phyloP scores from a whole-genome alignment of 179 eudicot genomes.

The Gypsophila paniculata region DNA sequence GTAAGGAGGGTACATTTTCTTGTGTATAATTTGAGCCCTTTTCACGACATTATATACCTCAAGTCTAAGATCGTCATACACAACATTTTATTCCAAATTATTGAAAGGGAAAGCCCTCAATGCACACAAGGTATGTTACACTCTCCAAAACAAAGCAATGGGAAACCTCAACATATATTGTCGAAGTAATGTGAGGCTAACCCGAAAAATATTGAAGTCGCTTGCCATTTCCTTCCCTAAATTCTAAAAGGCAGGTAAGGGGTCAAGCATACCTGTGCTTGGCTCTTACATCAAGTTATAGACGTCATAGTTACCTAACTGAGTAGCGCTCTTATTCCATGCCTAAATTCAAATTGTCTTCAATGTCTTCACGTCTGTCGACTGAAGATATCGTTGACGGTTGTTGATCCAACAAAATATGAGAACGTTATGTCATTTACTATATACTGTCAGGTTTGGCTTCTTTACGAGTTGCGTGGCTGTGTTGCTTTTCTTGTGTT shows the following conservation, averaged over 20 bases:
- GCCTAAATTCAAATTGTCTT: not conserved
- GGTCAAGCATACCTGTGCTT: slow-evolving; percentile 30
- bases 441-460: slow-evolving; percentile 30
- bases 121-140: not conserved
- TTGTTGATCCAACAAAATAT: slow-evolving; percentile 8
- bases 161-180: too few relatives aligned
- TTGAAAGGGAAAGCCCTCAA: not conserved
- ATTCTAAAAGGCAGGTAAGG: slow-evolving; percentile 30
- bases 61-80: too few relatives aligned
- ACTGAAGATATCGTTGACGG: slow-evolving; percentile 4
- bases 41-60: not conserved
- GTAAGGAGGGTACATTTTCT: not conserved
- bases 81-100: slow-evolving; percentile 10
- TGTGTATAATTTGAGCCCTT: not conserved
- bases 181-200: slow-evolving; percentile 7
- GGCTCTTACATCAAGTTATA: slow-evolving; percentile 27
- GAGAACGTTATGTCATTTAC: slow-evolving; percentile 15
- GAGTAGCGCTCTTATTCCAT: slow-evolving; percentile 21
- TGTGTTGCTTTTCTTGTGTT: not conserved
- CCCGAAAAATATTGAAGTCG: slow-evolving; percentile 11
- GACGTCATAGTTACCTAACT: slow-evolving; percentile 25
- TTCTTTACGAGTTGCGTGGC: not conserved
- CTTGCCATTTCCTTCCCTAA: slow-evolving; percentile 33
- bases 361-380: not conserved
- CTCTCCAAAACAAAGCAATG: not conserved